Evolutionary conservation across 805 yeast species (phyloP).

Genomic region (Candida glaebosa): DNA sequence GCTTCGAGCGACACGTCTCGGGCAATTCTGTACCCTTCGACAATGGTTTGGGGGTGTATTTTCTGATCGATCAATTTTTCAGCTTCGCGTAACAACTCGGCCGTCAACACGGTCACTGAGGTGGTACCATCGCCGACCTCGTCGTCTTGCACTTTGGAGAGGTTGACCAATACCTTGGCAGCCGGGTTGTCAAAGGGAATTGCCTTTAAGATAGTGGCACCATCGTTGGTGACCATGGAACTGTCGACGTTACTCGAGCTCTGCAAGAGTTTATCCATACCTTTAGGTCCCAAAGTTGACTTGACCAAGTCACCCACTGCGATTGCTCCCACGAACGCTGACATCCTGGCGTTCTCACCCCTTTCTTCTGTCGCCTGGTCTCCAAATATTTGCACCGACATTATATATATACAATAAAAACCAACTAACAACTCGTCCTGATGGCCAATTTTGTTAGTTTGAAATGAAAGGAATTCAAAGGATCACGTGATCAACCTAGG

Average conservation of each 20-base stretch:
- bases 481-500: too few species aligned
- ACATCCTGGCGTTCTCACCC: constrained; percentile 96
- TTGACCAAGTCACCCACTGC: constrained; percentile 98
- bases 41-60: constrained; percentile 97
- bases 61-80: constrained; percentile 87
- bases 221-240: constrained; percentile 91
- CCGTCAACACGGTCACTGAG: constrained; percentile 84
- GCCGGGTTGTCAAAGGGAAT: constrained; percentile 98
- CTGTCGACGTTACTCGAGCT: constrained; percentile 71
- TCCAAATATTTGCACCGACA: constrained; percentile 91
- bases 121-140: constrained; percentile 99
- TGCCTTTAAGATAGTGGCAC: constrained; percentile 92
- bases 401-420: too few species aligned
- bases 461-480: too few species aligned
- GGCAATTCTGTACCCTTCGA: constrained; percentile 93
- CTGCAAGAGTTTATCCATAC: constrained; percentile 94
- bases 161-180: constrained; percentile 91
- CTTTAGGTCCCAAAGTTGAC: constrained; percentile 94
- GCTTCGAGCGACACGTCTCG: constrained; percentile 78
- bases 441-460: too few species aligned
- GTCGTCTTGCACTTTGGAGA: constrained; percentile 94
- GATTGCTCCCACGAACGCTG: constrained; percentile 97
- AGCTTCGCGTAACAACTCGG: constrained; percentile 91
- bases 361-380: constrained; percentile 97
- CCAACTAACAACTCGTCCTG: too few species aligned